These are phyloP conservation scores for Adansonia digitata DNA, from an alignment of 345 rosid species.

Conservation along the genomic window DNA sequence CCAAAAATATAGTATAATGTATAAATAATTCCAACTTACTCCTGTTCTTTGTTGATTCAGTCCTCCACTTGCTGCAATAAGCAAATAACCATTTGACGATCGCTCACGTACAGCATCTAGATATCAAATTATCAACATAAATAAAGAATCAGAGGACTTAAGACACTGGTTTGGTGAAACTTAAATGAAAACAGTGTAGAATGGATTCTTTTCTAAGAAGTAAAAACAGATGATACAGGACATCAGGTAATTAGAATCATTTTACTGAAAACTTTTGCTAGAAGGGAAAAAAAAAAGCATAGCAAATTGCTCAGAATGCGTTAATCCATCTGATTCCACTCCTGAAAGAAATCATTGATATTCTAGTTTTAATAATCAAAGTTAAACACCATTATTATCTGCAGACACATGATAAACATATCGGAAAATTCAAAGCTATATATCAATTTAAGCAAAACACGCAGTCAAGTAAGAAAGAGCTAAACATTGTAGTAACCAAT, in stretches of 20 bases:
- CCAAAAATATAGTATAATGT: neutral
- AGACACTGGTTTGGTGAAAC: neutral
- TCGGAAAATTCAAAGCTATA: neutral
- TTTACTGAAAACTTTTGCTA: neutral
- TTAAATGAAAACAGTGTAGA: neutral
- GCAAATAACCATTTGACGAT: slow-evolving; percentile 90
- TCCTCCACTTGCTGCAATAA: slow-evolving; percentile 97
- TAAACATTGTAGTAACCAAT: neutral
- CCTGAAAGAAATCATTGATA: neutral
- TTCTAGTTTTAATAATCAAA: neutral
- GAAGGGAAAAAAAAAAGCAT: neutral
- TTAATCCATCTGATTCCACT: neutral
- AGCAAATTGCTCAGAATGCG: neutral
- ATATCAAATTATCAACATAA: slow-evolving; percentile 16
- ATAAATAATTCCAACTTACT: slow-evolving; percentile 45
- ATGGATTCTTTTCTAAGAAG: neutral
- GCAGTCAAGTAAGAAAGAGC: neutral
- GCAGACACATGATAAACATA: neutral
- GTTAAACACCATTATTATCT: neutral
- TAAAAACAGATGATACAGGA: neutral
- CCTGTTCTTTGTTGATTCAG: slow-evolving; percentile 98
- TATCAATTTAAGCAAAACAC: neutral
- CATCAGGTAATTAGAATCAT: neutral
- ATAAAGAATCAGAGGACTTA: neutral
- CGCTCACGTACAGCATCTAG: slow-evolving; percentile 61